Evolutionary conservation across 2,329 filamentous ascomycete genomes (phyloP).

Genomic region (Tricladium varicosporioides): DNA sequence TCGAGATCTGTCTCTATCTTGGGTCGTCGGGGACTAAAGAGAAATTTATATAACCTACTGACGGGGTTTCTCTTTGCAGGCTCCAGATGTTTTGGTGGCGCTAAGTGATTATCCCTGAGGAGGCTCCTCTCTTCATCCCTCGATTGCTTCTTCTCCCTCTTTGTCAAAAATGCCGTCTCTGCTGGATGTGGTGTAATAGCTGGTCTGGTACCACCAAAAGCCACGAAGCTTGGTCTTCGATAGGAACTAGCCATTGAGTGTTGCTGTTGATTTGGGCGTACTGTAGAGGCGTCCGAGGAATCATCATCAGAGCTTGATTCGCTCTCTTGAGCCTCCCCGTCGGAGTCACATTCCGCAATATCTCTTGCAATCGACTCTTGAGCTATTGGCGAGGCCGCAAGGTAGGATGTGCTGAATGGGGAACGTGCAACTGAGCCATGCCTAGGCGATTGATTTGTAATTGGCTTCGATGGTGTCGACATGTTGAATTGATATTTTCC

Average conservation of each 20-base stretch:
- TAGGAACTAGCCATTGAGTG: conserved; percentile 64
- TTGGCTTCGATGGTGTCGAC: conserved; percentile 28
- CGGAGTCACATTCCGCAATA: conserved; percentile 61
- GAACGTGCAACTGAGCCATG: conserved; percentile 30
- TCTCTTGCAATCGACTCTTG: conserved; percentile 65
- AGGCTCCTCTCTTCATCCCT: conserved; percentile 58
- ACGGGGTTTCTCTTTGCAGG: conserved; percentile 36
- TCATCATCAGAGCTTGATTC: conserved; percentile 41
- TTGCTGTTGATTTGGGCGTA: conserved; percentile 35
- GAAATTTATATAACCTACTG: conserved; percentile 38
- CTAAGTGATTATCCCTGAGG: conserved; percentile 62
- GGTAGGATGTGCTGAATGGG: conserved; percentile 45
- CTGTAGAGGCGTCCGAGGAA: conserved; percentile 38
- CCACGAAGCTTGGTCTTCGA: conserved; percentile 73
- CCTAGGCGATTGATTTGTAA: conserved; percentile 14
- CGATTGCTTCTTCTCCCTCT: conserved; percentile 54
- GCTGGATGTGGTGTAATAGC: conserved; percentile 59
- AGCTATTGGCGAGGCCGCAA: conserved; percentile 62
- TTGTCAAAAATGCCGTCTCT: conserved; percentile 48
- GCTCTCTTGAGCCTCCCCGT: conserved; percentile 42
- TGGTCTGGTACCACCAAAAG: conserved; percentile 68
- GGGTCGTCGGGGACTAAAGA: conserved; percentile 57
- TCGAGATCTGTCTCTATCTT: conserved; percentile 41
- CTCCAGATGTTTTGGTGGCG: conserved; percentile 56
- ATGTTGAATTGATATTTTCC: conserved; percentile 17